Base-by-base conservation (phyloP, 805 yeast species). In the Saccharomycopsis sp. region DNA sequence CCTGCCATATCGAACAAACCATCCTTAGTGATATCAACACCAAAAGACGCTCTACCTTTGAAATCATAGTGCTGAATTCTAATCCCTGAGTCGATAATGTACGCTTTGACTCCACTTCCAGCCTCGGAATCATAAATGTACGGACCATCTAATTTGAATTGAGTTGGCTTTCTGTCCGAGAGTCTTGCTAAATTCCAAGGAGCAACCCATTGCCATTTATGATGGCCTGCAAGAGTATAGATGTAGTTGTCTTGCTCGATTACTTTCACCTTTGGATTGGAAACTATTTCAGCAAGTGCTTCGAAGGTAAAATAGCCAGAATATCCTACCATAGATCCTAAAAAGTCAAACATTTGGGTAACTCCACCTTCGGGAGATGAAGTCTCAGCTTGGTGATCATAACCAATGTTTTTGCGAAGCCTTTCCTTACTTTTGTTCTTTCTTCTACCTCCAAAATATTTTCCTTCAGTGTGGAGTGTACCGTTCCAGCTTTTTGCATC, bases 11-110 rank as follows among this genome's bases (percentile, higher is more conserved):
- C 97, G 65, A 85, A 89, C 56, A 78, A 78, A 65, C 84, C 89
- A 66, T 85, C 85, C 56, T 72, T 65, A 64, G 96, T 94, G 64
- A 88, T 77, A 59, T 96, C 88, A 55, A 84, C 78, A 64, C 96
- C 97, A 96, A 96, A 89, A 42, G 69, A 70, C 52, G 96, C 96
- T 74, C 97, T 83, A 53, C 91, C 92, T 3, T 75, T 85, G 67
- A 91, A 91, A 67, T 90, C 94, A 42, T 75, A 78, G 70, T 91
- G 97, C 17, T 78, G 74, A 55, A 83, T 77, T 65, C 85, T 83
- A 68, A 91, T 78, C 74, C 97, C 97, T 22, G 97, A 89, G 72
- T 91, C 97, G 66, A 91, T 83, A 63, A 92, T 86, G 66, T 90
- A 91, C 5, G 96, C 81, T 23, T 91, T 89, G 62, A 87, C 93